Percentiles rank a stretch among this genome's conserved stretches.
These are phyloP conservation scores for Populus hybrid DNA, from an alignment of 441 rosid genomes.

Conservation along the genomic window DNA sequence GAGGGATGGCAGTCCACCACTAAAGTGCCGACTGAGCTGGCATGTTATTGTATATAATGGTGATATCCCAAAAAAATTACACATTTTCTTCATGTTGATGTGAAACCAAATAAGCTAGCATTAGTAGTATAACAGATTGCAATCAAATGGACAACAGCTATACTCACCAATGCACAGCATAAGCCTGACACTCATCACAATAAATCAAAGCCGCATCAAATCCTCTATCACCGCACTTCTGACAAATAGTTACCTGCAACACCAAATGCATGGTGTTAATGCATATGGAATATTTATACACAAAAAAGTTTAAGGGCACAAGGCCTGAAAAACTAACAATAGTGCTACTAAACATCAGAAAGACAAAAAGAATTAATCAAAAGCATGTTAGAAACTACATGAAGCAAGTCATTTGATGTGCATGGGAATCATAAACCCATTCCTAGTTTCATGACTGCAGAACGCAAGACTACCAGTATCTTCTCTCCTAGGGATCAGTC, in stretches of 20 bases:
- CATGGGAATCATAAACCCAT: not conserved
- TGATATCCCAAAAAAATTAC: not conserved
- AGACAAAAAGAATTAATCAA: not conserved
- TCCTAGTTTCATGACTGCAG: not conserved
- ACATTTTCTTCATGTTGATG: not conserved
- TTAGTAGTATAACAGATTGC: not conserved
- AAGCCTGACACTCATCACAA: slow-evolving; percentile 41
- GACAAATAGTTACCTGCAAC: slow-evolving; percentile 50
- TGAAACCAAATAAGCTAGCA: not conserved
- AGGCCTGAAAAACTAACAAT: not conserved
- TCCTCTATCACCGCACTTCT: slow-evolving; percentile 54
- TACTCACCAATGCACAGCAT: slow-evolving; percentile 53
- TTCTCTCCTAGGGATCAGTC: not conserved
- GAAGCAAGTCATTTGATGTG: not conserved
- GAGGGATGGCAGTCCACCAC: not conserved
- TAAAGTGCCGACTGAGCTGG: not conserved
- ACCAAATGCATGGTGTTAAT: not conserved
- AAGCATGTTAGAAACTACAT: not conserved
- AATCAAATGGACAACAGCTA: not conserved
- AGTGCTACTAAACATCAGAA: not conserved
- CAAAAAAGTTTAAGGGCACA: not conserved
- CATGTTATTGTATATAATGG: not conserved
- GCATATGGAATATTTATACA: not conserved
- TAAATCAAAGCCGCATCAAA: slow-evolving; percentile 38
- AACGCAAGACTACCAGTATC: not conserved